phyloP scores from a whole-genome alignment of 2,329 filamentous ascomycete species.

The Diaporthe vaccinii region DNA sequence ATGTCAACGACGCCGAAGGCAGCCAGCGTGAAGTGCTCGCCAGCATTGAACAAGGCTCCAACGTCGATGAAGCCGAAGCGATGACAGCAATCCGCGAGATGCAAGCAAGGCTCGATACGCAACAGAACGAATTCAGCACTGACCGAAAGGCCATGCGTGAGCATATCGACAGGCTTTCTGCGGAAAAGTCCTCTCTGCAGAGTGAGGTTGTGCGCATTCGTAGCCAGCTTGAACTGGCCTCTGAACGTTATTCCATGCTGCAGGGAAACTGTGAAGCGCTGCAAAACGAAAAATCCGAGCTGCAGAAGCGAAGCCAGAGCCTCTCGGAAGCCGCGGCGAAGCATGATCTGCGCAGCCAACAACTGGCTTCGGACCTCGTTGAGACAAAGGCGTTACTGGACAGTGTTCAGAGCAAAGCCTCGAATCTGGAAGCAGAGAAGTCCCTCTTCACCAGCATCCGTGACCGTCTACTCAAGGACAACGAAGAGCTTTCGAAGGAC shows the following conservation, averaged over 20 bases:
- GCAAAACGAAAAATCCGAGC: conserved; percentile 85
- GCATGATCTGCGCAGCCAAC: conserved; percentile 90
- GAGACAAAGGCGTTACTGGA: conserved; percentile 87
- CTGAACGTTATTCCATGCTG: conserved; percentile 89
- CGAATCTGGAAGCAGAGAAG: conserved; percentile 95
- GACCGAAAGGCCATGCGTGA: conserved; percentile 87
- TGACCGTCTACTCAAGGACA: conserved; percentile 88
- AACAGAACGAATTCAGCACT: conserved; percentile 85
- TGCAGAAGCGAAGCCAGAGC: conserved; percentile 84
- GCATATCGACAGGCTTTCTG: conserved; percentile 84
- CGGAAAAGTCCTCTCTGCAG: conserved; percentile 86
- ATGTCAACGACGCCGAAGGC: conserved; percentile 78
- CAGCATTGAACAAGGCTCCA: conserved; percentile 69
- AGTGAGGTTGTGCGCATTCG: conserved; percentile 83
- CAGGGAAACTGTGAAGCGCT: conserved; percentile 88
- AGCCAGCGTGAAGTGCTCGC: conserved; percentile 68
- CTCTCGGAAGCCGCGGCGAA: conserved; percentile 88
- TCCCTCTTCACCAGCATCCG: conserved; percentile 95
- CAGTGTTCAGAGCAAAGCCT: conserved; percentile 89
- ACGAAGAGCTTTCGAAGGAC: conserved; percentile 86
- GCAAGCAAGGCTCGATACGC: conserved; percentile 89
- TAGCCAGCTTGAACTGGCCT: conserved; percentile 85
- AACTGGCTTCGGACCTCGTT: conserved; percentile 92
- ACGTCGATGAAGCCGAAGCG: conserved; percentile 76
- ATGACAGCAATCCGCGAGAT: conserved; percentile 86